These are phyloP conservation scores for Suzukiozyma palmioleophila DNA, from an alignment of 1,139 yeast species.

Conservation along the genomic window DNA sequence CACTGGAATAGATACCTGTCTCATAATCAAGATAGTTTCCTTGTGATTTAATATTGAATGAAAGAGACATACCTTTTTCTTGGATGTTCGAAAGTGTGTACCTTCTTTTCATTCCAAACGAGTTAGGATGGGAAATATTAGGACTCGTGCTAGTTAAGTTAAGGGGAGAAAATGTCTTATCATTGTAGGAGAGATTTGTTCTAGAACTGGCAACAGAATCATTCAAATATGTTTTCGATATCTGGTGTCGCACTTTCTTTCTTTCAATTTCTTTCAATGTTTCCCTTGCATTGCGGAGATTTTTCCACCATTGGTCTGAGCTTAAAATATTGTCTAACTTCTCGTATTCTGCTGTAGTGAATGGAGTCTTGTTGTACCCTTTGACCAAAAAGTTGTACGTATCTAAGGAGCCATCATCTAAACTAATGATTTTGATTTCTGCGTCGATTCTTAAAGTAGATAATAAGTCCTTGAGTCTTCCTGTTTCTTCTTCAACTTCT, in stretches of 20 bases:
- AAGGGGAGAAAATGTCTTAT: slow-evolving; percentile 19
- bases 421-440: slow-evolving; percentile 63
- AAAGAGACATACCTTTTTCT: slow-evolving; percentile 66
- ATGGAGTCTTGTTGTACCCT: slow-evolving; percentile 42
- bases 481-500: slow-evolving; percentile 68
- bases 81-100: slow-evolving; percentile 59
- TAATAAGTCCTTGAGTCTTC: slow-evolving; percentile 57
- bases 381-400: slow-evolving; percentile 74
- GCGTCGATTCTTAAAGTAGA: slow-evolving; percentile 83
- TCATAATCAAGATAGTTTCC: slow-evolving; percentile 24
- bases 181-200: slow-evolving; percentile 7
- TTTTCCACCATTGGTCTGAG: slow-evolving; percentile 62
- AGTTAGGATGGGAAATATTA: slow-evolving; percentile 12
- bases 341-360: slow-evolving; percentile 24
- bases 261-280: slow-evolving; percentile 36
- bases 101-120: slow-evolving; percentile 29
- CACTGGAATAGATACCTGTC: slow-evolving; percentile 19
- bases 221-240: slow-evolving; percentile 8
- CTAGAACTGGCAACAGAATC: slow-evolving; percentile 7
- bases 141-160: slow-evolving; percentile 20
- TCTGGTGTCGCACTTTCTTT: slow-evolving; percentile 15
- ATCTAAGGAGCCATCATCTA: slow-evolving; percentile 55
- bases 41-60: slow-evolving; percentile 61
- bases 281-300: slow-evolving; percentile 52
- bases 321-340: slow-evolving; percentile 29